Evolutionary conservation across 805 yeast genomes (phyloP), one percentile per base, ranked within the genome.

Genomic region (Peterozyma toletana): DNA sequence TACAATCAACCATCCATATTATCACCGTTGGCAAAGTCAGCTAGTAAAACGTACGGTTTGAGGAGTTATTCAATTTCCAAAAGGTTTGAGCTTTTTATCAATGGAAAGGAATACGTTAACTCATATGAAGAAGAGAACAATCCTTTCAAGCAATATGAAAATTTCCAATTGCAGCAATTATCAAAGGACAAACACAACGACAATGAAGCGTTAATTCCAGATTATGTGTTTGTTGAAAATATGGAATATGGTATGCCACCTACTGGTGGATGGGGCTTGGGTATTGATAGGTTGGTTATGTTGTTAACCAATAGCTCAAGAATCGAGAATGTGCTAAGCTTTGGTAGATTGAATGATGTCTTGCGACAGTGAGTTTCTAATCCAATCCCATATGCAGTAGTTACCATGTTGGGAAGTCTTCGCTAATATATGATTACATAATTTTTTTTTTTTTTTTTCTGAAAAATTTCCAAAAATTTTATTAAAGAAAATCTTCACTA

Each of bases 191-290:
- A 67, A 7, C 74, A 57, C 44, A 62, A 71, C 3, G 95, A 86
- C 53, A 53, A 56, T 5, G 96, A 88, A 48, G 62, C 80, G 4
- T 66, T 83, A 33, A 58, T 83, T 0, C 86, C 95, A 0, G 99
- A 93, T 58, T 64, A 75, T 54, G 70, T 70, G 39, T 93, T 78
- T 57, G 77, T 89, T 1, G 71, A 75, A 37, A 76, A 82, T 13
- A 80, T 93, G 90, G 91, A 87, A 57, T 86, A 83, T 73, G 98
- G 96, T 1, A 74, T 93, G 66, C 97, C 98, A 3, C 99, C 99
- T 1, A 91, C 97, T 3, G 98, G 96, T 2, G 99, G 99, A 0
- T 86, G 96, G 86, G 99, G 99, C 0, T 66, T 95, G 47, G 99
- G 99, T 0, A 72, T 93, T 16, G 99, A 93, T 57, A 63, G 99